phyloP scores from a whole-genome alignment of 768 basidiomycete genomes.

The Leccinum rimulosum region DNA sequence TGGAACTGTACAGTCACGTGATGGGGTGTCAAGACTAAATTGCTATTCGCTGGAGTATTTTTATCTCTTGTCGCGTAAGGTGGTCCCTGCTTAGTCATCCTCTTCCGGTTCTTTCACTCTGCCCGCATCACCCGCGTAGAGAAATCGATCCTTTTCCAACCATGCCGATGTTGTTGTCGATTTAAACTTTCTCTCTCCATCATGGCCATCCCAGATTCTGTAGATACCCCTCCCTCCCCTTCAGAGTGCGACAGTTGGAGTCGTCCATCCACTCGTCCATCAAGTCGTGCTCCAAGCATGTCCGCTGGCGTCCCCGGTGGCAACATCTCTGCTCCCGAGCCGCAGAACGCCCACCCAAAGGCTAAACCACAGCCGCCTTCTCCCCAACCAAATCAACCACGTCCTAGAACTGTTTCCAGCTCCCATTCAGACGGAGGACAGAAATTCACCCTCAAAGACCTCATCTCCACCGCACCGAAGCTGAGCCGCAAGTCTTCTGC shows the following conservation, averaged over 20 bases:
- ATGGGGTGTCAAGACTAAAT: constrained; percentile 16
- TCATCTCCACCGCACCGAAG: constrained; percentile 73
- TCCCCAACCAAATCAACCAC: constrained; percentile 23
- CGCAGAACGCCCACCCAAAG: constrained; percentile 25
- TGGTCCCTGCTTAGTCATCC: constrained; percentile 23
- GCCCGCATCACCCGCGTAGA: constrained; percentile 12
- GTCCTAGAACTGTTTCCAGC: constrained; percentile 41
- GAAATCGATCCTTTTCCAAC: constrained; percentile 3
- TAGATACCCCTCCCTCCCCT: constrained; percentile 47
- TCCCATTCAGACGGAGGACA: constrained; percentile 59
- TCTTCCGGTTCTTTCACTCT: background rate
- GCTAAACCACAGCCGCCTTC: constrained; percentile 16
- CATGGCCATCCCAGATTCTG: constrained; percentile 39
- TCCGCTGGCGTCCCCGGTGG: constrained; percentile 39
- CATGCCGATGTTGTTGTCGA: constrained; percentile 4
- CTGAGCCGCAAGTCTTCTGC: constrained; percentile 68
- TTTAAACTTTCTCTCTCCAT: constrained; percentile 7
- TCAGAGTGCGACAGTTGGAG: constrained; percentile 62
- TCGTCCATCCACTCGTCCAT: constrained; percentile 58
- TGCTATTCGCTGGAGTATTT: constrained; percentile 26
- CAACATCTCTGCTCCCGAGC: constrained; percentile 30
- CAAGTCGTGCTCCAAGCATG: constrained; percentile 42
- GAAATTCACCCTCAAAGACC: constrained; percentile 82
- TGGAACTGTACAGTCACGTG: constrained; percentile 26
- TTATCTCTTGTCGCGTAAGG: background rate